phyloP scores from a whole-genome alignment of 352 stramenopile species.

The Globisporangium orthogonon region DNA sequence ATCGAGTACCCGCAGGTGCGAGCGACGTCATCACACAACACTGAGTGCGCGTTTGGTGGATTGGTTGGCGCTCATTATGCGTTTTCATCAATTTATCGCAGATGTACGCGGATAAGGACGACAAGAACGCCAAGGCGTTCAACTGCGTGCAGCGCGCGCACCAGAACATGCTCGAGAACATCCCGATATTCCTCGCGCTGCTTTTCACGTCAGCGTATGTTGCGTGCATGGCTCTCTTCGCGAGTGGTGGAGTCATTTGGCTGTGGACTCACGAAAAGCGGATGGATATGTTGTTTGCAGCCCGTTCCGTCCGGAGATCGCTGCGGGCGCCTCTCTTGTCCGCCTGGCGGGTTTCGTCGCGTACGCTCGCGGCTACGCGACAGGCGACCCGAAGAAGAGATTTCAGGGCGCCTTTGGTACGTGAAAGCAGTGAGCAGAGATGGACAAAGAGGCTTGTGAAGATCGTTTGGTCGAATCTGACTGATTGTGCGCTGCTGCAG shows the following conservation, averaged over 20 bases:
- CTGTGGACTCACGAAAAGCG: background rate
- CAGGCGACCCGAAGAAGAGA: slow-evolving; percentile 59
- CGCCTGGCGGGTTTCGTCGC: slow-evolving; percentile 46
- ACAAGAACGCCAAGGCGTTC: slow-evolving; percentile 86
- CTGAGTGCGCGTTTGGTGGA: too few species aligned
- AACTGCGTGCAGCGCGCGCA: slow-evolving; percentile 91
- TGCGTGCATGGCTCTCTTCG: background rate
- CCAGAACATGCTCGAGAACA: slow-evolving; percentile 91
- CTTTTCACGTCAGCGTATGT: slow-evolving; percentile 56
- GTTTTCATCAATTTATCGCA: slow-evolving; percentile 10
- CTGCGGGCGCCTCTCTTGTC: slow-evolving; percentile 38
- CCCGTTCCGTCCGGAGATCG: slow-evolving; percentile 51
- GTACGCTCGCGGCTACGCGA: slow-evolving; percentile 64
- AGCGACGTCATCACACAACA: too few species aligned
- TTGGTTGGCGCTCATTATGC: too few species aligned
- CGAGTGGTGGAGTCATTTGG: background rate
- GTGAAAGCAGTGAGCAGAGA: background rate
- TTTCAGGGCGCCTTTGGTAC: slow-evolving; percentile 47
- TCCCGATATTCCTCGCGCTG: slow-evolving; percentile 54
- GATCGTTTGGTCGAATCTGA: background rate
- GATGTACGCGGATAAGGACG: slow-evolving; percentile 86
- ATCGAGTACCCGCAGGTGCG: slow-evolving; percentile 50
- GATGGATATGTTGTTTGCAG: slow-evolving; percentile 15
- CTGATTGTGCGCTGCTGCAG: slow-evolving; percentile 19
- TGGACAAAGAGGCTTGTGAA: background rate